Conservation (phyloP, 1,284 basidiomycete genomes). For the Rhodofomes roseus region DNA sequence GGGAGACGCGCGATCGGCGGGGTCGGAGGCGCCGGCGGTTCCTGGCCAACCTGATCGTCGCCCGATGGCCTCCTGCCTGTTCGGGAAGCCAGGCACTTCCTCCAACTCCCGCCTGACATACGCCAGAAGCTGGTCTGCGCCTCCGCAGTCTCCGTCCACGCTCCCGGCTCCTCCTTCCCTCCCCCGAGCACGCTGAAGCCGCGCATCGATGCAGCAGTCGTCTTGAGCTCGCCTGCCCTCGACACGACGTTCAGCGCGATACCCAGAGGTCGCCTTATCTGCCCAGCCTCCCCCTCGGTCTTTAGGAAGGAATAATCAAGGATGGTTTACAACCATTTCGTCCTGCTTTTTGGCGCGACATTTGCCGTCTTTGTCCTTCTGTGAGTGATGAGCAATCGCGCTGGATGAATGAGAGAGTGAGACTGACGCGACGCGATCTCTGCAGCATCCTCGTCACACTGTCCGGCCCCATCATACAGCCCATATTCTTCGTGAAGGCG, state of each 20-base stretch:
- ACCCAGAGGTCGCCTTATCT: background rate
- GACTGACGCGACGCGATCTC: background rate
- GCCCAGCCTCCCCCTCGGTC: background rate
- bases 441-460: background rate
- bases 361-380: background rate
- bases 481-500: background rate
- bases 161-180: background rate
- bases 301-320: background rate
- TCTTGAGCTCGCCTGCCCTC: background rate
- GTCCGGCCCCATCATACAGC: background rate
- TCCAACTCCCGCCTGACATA: background rate
- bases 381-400: background rate
- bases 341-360: background rate
- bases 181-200: background rate
- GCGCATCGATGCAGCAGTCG: background rate
- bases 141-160: background rate
- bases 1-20: background rate
- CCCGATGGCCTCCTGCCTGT: background rate
- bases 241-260: background rate
- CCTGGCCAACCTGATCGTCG: background rate
- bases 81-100: background rate
- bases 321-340: background rate
- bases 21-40: background rate
- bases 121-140: background rate
- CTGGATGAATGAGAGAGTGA: background rate